These are phyloP conservation scores for Nemania diffusa DNA, from an alignment of 2,329 filamentous ascomycete genomes.

Conservation along the genomic window DNA sequence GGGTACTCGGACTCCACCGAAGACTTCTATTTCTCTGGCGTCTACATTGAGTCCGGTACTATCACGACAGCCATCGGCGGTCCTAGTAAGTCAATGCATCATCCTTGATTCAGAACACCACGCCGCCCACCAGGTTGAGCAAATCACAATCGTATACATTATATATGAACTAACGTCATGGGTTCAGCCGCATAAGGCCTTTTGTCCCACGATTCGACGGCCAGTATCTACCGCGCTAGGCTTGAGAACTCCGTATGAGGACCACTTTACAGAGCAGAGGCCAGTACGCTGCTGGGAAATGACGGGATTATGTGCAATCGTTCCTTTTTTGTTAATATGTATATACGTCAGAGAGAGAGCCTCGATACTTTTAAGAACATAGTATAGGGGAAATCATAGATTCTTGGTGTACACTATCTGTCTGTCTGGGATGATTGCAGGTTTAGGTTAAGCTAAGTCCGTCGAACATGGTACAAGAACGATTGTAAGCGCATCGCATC, in stretches of 20 bases:
- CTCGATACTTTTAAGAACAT: neutral
- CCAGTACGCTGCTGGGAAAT: neutral
- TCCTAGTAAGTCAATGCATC: constrained; percentile 36
- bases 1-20: constrained; percentile 66
- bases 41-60: constrained; percentile 72
- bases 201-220: neutral
- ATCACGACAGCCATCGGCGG: constrained; percentile 52
- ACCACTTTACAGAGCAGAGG: neutral
- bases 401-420: neutral
- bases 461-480: neutral
- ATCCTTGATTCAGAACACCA: neutral
- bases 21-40: constrained; percentile 78
- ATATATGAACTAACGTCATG: constrained; percentile 4
- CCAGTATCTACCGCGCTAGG: neutral
- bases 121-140: neutral
- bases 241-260: neutral
- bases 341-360: neutral
- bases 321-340: neutral
- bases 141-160: neutral
- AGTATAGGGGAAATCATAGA: neutral
- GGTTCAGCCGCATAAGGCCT: constrained; percentile 15
- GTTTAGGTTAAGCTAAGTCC: neutral
- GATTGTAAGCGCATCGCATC: constrained; percentile 2
- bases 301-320: neutral
- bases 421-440: neutral